Evolutionary conservation across 352 stramenopile genomes (phyloP), one percentile per base, ranked within the genome.

Genomic region (Pythium brachiatum): DNA sequence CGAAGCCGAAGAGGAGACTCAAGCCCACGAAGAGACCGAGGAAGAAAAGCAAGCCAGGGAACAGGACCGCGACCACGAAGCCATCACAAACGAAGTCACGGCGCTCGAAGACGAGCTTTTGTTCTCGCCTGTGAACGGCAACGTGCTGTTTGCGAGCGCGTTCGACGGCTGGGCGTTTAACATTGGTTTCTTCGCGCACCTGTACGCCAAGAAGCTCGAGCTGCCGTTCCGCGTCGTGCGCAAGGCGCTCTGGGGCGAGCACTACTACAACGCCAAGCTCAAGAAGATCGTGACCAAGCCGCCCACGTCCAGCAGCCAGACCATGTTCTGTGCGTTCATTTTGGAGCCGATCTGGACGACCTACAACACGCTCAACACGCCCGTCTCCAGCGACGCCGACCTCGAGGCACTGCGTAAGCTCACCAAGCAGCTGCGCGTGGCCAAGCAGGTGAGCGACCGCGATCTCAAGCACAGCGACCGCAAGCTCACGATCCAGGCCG

Each of bases 71-170:
- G 63, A 65, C 15, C 63, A 66, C 12, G 62, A 74, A 31, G 76
- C 66, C n/a, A 86, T 89, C 36, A 78, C 73, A 7, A 79, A 89
- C 31, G 80, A 92, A 50, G 89, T 82, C 0, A 79, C 87, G 53
- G 65, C 75, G 50, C 50, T 79, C 4, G 85, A 94, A 62, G 72
- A 84, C n/a, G 77, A 89, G 54, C 72, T 90, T 64, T 70, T 96
- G 1, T 97, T 98, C 65, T 89, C 76, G 9, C 94, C 92, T 0
- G 62, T 76, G 21, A 90, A 86, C 36, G 91, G 94, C 9, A 98
- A 98, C 62, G 94, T 98, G 21, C 81, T 98, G 26, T 98, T 98
- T 74, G 88, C 88, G 25, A 97, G 85, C 57, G 94, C 95, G 0
- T 78, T 84, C 0, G 90, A 98, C 62, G 88, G 92, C 47, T 98